phyloP scores from a whole-genome alignment of 768 basidiomycete genomes.

The Coprinopsis cinerea region DNA sequence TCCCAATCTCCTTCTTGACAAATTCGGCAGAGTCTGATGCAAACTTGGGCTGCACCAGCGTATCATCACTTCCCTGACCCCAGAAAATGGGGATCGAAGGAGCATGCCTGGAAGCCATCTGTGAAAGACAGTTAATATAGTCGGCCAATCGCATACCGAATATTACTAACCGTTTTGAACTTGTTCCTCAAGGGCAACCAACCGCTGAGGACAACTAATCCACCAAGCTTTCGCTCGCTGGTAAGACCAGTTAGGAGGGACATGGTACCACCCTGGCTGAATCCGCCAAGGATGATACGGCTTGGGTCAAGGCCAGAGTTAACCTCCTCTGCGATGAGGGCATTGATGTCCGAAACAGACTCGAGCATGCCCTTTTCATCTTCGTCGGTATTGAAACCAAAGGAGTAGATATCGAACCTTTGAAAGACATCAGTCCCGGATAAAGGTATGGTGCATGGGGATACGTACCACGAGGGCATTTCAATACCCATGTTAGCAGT shows the following conservation, averaged over 20 bases:
- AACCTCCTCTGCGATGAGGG: constrained; percentile 70
- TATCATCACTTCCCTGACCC: constrained; percentile 79
- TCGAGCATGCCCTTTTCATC: constrained; percentile 75
- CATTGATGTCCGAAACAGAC: constrained; percentile 54
- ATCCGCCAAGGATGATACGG: constrained; percentile 82
- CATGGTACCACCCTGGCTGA: constrained; percentile 82
- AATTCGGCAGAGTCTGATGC: constrained; percentile 51
- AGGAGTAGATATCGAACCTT: constrained; percentile 76
- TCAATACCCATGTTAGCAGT: constrained; percentile 67
- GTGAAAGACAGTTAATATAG: constrained; percentile 10
- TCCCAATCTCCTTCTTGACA: constrained; percentile 48
- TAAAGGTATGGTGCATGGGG: no score
- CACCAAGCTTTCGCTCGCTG: constrained; percentile 60
- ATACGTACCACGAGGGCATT: constrained; percentile 70
- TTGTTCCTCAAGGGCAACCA: constrained; percentile 69
- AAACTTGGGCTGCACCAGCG: constrained; percentile 55
- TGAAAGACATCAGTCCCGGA: no score
- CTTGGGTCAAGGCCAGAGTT: constrained; percentile 60
- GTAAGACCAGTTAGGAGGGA: constrained; percentile 71
- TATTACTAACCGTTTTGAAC: constrained; percentile 52
- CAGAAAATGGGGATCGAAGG: constrained; percentile 73
- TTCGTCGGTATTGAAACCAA: constrained; percentile 56
- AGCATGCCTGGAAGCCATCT: constrained; percentile 62
- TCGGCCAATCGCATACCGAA: not conserved
- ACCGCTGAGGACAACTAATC: constrained; percentile 67